Evolutionary conservation across 139 green algal genomes (phyloP).

Genomic region (Eudorina sp.): DNA sequence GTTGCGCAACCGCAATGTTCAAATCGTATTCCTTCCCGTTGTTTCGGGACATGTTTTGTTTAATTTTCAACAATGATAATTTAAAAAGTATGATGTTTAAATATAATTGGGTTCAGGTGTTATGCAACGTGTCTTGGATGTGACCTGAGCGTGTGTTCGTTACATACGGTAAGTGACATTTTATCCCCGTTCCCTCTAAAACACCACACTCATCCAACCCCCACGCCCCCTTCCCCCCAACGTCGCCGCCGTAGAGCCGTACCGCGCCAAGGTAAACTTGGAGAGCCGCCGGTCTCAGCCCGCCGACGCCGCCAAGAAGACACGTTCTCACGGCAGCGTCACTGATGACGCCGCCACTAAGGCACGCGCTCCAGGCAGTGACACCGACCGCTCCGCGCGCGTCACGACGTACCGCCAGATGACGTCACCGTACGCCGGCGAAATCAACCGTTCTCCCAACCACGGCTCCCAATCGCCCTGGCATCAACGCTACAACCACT

Average conservation of each 20-base stretch:
- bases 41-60: neutral
- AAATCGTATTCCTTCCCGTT: neutral
- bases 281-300: slow-evolving; percentile 14
- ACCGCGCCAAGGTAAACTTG: slow-evolving; percentile 35
- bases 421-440: slow-evolving; percentile 22
- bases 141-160: too few species aligned
- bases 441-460: slow-evolving; percentile 53
- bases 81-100: too few species aligned
- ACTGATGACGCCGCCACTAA: too few species aligned
- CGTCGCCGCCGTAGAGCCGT: too few species aligned
- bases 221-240: neutral
- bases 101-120: too few species aligned
- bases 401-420: slow-evolving; percentile 59
- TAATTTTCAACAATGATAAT: too few species aligned
- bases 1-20: neutral
- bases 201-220: neutral
- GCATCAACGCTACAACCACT: slow-evolving; percentile 67
- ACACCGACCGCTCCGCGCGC: neutral
- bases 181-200: neutral
- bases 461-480: slow-evolving; percentile 63
- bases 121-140: too few species aligned
- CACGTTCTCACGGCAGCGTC: too few species aligned
- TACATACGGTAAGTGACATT: too few species aligned
- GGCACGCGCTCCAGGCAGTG: too few species aligned
- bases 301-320: neutral